Conservation (phyloP, 768 basidiomycete genomes). For the Obba rivulosa region DNA sequence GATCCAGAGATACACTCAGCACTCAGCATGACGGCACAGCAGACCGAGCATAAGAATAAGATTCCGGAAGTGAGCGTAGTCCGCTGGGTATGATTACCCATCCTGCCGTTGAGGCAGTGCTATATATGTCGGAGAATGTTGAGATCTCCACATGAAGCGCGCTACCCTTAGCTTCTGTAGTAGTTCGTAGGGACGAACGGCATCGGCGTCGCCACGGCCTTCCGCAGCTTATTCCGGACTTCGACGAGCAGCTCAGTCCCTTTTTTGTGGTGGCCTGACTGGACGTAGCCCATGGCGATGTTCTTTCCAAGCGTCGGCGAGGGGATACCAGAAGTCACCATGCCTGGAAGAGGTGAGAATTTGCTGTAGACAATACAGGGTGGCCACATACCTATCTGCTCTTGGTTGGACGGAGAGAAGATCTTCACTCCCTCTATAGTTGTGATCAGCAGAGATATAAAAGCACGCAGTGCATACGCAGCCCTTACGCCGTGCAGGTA, state of each 20-base stretch:
- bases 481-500: constrained; percentile 81
- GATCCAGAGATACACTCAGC: no score
- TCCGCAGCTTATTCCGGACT: constrained; percentile 74
- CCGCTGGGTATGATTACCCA: no score
- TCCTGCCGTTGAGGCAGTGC: no score
- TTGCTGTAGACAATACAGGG: background rate
- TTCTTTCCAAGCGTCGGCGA: constrained; percentile 87
- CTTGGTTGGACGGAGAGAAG: constrained; percentile 45
- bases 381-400: constrained; percentile 52
- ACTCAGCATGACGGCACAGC: no score
- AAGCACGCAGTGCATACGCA: no score
- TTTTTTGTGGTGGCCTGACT: constrained; percentile 82
- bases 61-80: no score
- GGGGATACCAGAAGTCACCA: constrained; percentile 92
- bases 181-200: constrained; percentile 86
- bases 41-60: no score
- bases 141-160: background rate
- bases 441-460: constrained; percentile 1
- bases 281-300: constrained; percentile 94
- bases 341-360: constrained; percentile 35
- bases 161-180: constrained; percentile 48
- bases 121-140: background rate
- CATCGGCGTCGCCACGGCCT: constrained; percentile 74
- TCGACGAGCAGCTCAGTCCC: constrained; percentile 82
- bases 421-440: constrained; percentile 73